Conservation (phyloP, 2,329 filamentous ascomycete genomes). For the Fusarium penzigii region DNA sequence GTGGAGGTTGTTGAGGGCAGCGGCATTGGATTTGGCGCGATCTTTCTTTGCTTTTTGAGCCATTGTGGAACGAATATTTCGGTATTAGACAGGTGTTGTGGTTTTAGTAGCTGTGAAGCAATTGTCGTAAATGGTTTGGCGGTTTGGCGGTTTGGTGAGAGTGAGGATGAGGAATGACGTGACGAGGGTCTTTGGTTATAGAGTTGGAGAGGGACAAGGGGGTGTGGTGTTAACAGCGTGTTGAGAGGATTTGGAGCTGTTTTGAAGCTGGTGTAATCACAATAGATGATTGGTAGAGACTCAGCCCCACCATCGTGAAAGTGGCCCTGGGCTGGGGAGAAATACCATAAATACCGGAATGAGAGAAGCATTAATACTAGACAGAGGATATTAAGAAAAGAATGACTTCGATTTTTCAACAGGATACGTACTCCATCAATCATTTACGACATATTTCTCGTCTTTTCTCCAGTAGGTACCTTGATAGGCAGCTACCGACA, state of each 20-base stretch:
- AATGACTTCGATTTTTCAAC: no score
- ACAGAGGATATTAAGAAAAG: no score
- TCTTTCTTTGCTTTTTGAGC: constrained; percentile 66
- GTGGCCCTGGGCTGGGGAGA: background rate
- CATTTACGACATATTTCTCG: no score
- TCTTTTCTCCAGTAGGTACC: no score
- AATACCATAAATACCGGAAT: no score
- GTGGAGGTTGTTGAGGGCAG: constrained; percentile 79
- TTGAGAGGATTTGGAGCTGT: background rate
- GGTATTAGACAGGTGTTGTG: no score
- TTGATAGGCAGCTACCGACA: no score
- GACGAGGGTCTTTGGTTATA: constrained; percentile 1
- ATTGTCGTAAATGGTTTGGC: background rate
- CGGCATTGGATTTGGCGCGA: constrained; percentile 74
- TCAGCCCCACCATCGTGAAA: background rate
- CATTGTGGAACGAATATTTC: constrained; percentile 39
- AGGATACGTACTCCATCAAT: no score
- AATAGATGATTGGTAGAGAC: background rate
- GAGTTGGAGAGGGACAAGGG: constrained; percentile 7
- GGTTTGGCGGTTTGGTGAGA: background rate
- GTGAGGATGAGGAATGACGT: constrained; percentile 15
- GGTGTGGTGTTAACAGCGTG: constrained; percentile 7
- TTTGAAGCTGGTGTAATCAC: background rate
- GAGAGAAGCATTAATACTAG: no score
- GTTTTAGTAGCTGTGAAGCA: no score